phyloP scores from a whole-genome alignment of 2,329 filamentous ascomycete species.

The Arthrinium phaeospermum region DNA sequence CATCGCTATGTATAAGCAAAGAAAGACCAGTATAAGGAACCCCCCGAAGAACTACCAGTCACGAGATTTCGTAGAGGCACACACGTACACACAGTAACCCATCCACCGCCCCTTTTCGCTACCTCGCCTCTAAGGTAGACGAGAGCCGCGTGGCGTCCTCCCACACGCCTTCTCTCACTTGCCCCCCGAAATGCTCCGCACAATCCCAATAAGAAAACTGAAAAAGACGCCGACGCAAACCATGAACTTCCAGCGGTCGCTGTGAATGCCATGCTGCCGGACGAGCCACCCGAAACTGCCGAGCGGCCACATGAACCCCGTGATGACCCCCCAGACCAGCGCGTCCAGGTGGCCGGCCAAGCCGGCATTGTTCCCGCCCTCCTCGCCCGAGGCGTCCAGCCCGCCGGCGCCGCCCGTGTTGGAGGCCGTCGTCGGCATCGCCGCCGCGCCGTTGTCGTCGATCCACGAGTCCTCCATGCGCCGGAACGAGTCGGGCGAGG shows the following conservation, averaged over 20 bases:
- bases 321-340: conserved; percentile 84
- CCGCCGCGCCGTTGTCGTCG: conserved; percentile 63
- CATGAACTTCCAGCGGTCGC: conserved; percentile 81
- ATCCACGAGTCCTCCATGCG: conserved; percentile 90
- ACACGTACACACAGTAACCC: not conserved
- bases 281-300: conserved; percentile 86
- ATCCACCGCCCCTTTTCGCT: not conserved
- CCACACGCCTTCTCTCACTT: conserved; percentile 21
- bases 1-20: conserved; percentile 10
- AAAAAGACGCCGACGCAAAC: conserved; percentile 84
- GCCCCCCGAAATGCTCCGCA: conserved; percentile 41
- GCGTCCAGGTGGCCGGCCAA: conserved; percentile 74
- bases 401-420: conserved; percentile 37
- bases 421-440: conserved; percentile 40
- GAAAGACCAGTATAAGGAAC: not conserved
- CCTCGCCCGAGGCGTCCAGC: conserved; percentile 31
- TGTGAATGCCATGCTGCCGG: conserved; percentile 87
- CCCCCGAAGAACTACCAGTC: not conserved
- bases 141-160: too few relatives aligned
- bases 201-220: conserved; percentile 43
- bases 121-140: too few relatives aligned
- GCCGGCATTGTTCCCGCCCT: conserved; percentile 54
- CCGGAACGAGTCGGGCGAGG: conserved; percentile 75
- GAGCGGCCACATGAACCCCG: conserved; percentile 94
- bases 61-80: not conserved